A percentile compares a stretch with the other conserved stretches of the same genome.
Conservation (phyloP, 1,284 basidiomycete genomes). For the Albatrellus sp. region DNA sequence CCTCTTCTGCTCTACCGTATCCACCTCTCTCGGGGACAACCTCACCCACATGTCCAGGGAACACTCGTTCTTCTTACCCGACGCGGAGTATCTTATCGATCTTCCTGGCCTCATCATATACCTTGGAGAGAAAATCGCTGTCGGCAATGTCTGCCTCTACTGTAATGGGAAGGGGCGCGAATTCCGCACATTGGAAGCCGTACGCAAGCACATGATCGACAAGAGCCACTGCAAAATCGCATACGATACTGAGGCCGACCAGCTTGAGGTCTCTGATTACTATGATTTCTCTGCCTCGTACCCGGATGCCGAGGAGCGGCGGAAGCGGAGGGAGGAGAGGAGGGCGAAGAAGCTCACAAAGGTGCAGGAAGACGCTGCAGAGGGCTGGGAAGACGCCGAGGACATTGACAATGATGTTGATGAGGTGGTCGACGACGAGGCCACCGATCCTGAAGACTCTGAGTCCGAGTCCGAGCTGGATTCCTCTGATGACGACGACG, state of each 20-base stretch:
- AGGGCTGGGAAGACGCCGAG: slow-evolving; percentile 50
- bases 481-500: slow-evolving; percentile 23
- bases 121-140: slow-evolving; percentile 87
- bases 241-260: slow-evolving; percentile 73
- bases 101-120: slow-evolving; percentile 73
- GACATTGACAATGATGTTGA: slow-evolving; percentile 37
- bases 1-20: slow-evolving; percentile 71
- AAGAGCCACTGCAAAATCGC: slow-evolving; percentile 95
- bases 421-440: slow-evolving; percentile 35
- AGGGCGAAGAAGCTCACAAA: slow-evolving; percentile 18
- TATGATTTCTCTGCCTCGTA: slow-evolving; percentile 88
- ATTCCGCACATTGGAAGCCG: slow-evolving; percentile 73
- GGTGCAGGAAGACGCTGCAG: slow-evolving; percentile 25
- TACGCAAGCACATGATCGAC: slow-evolving; percentile 88
- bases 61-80: slow-evolving; percentile 97
- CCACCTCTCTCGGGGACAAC: slow-evolving; percentile 50
- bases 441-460: slow-evolving; percentile 24
- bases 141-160: slow-evolving; percentile 88
- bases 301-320: slow-evolving; percentile 35
- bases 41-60: slow-evolving; percentile 77
- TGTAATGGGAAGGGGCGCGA: slow-evolving; percentile 75
- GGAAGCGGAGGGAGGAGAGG: slow-evolving; percentile 19
- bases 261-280: slow-evolving; percentile 83
- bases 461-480: slow-evolving; percentile 21
- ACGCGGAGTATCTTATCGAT: slow-evolving; percentile 85